Evolutionary conservation across 208 protist genomes (phyloP).

Genomic region (Leishmania aethiopica): DNA sequence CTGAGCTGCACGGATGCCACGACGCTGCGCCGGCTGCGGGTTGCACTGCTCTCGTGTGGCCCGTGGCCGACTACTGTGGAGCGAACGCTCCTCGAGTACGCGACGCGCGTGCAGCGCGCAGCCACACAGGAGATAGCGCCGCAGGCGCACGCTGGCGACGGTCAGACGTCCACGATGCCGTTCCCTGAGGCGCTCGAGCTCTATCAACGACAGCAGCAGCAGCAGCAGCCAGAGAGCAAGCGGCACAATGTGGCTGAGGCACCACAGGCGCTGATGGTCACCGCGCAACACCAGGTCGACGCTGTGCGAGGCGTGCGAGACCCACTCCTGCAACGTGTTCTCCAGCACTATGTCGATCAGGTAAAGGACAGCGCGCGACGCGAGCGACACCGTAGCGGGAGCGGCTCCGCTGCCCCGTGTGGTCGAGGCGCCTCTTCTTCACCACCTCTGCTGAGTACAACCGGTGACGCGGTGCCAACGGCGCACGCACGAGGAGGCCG

Average conservation of each 20-base stretch:
- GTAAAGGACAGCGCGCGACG: background rate
- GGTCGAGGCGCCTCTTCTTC: background rate
- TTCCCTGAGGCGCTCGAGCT: conserved; percentile 12
- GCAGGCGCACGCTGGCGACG: background rate
- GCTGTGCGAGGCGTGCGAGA: background rate
- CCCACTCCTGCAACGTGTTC: background rate
- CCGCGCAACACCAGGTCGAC: background rate
- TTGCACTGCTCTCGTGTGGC: conserved; percentile 18
- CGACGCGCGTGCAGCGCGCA: background rate
- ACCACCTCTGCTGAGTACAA: background rate
- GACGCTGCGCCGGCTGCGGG: conserved; percentile 21
- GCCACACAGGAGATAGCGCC: background rate
- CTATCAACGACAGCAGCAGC: background rate
- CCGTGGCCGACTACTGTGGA: conserved; percentile 21
- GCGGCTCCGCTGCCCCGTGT: background rate
- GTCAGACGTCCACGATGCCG: background rate
- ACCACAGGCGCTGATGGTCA: background rate
- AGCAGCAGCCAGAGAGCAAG: background rate
- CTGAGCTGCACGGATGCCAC: conserved; percentile 7
- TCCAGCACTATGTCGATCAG: background rate
- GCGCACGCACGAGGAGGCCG: background rate
- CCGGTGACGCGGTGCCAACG: no score
- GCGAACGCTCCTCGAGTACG: conserved; percentile 19
- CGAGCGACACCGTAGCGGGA: background rate
- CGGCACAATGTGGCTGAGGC: background rate